Conservation (phyloP, 345 rosid species). For the Sonneratia alba region DNA sequence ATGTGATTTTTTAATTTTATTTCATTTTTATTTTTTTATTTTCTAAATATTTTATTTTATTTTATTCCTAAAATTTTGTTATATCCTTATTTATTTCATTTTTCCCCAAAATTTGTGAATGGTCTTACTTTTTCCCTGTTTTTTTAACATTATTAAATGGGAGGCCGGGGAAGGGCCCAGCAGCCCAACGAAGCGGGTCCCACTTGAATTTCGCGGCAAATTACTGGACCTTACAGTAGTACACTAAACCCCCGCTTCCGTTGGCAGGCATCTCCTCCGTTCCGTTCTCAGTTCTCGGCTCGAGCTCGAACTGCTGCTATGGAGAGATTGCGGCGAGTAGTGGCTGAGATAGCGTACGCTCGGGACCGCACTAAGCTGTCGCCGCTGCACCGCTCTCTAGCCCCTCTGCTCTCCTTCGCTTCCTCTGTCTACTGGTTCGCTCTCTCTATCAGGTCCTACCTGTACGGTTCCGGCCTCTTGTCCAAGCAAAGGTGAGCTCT, state of each 20-base stretch:
- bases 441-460: conserved; percentile 43
- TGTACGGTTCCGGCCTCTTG: conserved; percentile 43
- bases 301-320: conserved; percentile 10
- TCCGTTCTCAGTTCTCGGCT: not conserved
- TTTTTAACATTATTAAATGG: not conserved
- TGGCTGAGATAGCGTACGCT: conserved; percentile 56
- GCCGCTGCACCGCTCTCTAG: conserved; percentile 38
- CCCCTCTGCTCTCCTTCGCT: conserved; percentile 43
- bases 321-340: conserved; percentile 46
- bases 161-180: not conserved
- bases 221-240: not conserved
- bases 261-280: not conserved
- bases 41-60: too few species aligned
- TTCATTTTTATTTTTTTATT: too few species aligned
- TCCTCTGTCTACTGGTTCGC: conserved; percentile 44
- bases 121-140: too few species aligned
- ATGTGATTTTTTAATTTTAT: too few species aligned
- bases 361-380: conserved; percentile 31
- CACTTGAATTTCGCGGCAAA: not conserved
- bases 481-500: conserved; percentile 33
- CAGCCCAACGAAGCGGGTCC: not conserved
- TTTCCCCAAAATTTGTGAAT: too few species aligned
- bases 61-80: too few species aligned
- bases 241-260: not conserved
- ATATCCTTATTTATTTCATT: too few species aligned